Evolutionary conservation across 768 basidiomycete species (phyloP), one percentile per base, ranked within the genome.

Genomic region (Basidioascus undulatus): DNA sequence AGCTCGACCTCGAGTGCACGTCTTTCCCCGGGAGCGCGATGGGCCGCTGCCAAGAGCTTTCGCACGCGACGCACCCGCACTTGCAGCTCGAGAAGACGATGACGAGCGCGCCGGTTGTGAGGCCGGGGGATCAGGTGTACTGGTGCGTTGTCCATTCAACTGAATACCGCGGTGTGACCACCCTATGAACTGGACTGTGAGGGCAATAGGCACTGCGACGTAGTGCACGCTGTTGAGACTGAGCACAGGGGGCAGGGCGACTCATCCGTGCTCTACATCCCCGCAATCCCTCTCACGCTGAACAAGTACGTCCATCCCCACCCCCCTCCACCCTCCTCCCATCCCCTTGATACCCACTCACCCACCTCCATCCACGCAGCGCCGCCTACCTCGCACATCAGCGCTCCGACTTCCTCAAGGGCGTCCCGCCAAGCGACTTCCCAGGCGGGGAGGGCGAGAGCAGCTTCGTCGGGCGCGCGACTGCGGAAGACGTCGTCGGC

Each of bases 101-200:
- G 72, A 57, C 66, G 8, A 64, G 66, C 8, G 59, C 74, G 32
- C 71, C 74, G 0, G 56, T 42, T 15, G 70, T 76, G 2, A 57
- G 68, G 32, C 71, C 73, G 3, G 73, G 73, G 0, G 70, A 75
- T 53, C 69, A 73, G 48, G 71, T 71, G 13, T 68, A 69, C 41
- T 71, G 68, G 37, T 30, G 28, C 9, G 28, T 30, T 15, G 28
- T 30, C 28, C 9, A 30, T n/a, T n/a, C n/a, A n/a, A n/a, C n/a
- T n/a, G n/a, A n/a, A n/a, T n/a, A n/a, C n/a, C n/a, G n/a, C n/a
- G n/a, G n/a, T 30, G 28, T 30, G 28, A 30, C 15, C 28, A 15
- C 41, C 40, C 33, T 44, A 49, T 28, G 46, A 46, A 23, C 36
- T 51, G 32, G 48, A 51, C 39, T 36, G 48, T 16, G 49, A 49